A percentile compares a stretch with the other conserved stretches of the same genome.
Evolutionary conservation across 306 rosid genomes (phyloP).

Genomic region (Cucumis melo): DNA sequence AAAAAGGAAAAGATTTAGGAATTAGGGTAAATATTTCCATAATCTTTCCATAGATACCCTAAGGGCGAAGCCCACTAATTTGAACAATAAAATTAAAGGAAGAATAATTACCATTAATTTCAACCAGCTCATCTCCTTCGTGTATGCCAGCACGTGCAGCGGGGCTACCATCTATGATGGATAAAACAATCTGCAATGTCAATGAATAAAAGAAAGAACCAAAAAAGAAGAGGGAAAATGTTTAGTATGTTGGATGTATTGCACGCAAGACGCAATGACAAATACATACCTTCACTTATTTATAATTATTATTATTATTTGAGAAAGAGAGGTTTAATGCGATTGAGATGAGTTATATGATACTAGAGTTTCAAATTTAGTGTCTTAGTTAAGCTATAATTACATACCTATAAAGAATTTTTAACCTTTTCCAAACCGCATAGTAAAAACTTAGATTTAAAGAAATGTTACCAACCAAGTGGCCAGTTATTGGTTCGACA

Average conservation of each 20-base stretch:
- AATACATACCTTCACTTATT: neutral
- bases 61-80: no score
- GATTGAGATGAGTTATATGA: no score
- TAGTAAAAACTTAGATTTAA: neutral
- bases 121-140: constrained; percentile 86
- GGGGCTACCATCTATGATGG: constrained; percentile 76
- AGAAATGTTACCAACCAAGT: constrained; percentile 49
- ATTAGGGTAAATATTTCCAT: no score
- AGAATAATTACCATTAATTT: constrained; percentile 56
- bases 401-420: no score
- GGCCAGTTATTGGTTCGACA: constrained; percentile 74
- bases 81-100: neutral
- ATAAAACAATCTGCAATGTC: constrained; percentile 64
- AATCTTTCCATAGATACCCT: no score
- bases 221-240: neutral
- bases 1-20: no score
- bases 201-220: neutral
- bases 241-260: neutral
- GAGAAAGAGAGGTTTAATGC: neutral
- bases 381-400: no score
- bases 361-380: no score
- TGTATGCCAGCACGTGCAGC: constrained; percentile 95
- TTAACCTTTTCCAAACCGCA: no score
- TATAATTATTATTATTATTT: neutral
- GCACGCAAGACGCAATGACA: neutral